Conservation (phyloP, 2,329 filamentous ascomycete genomes). For the Fusarium stilboides region DNA sequence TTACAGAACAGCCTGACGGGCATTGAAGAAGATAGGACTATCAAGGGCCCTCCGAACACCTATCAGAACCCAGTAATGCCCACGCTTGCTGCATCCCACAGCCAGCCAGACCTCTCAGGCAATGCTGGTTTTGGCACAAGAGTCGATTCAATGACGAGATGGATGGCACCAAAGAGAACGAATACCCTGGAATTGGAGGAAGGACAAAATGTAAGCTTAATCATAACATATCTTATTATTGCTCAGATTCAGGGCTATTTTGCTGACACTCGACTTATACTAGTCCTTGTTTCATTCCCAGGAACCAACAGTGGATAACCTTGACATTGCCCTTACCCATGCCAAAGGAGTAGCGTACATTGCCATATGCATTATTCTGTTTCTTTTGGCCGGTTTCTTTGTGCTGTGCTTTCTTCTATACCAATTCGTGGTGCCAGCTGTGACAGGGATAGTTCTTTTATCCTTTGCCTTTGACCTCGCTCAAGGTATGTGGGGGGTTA, state of each 20-base stretch:
- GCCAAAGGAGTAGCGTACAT: constrained; percentile 7
- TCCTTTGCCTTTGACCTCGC: constrained; percentile 8
- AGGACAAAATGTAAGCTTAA: constrained; percentile 3
- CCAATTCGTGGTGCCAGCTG: constrained; percentile 14
- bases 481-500: constrained; percentile 1
- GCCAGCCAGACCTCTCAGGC: constrained; percentile 23
- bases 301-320: constrained; percentile 6
- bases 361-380: constrained; percentile 7
- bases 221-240: not conserved
- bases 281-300: not conserved
- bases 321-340: constrained; percentile 10
- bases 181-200: constrained; percentile 21
- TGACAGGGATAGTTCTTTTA: constrained; percentile 4
- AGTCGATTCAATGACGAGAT: constrained; percentile 19
- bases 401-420: constrained; percentile 20
- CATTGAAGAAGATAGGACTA: not conserved
- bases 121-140: constrained; percentile 20
- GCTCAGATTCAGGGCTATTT: not conserved
- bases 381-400: constrained; percentile 5
- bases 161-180: constrained; percentile 12
- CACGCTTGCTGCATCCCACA: constrained; percentile 16
- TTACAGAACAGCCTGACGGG: not conserved
- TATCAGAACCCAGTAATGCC: constrained; percentile 3
- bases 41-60: not conserved
- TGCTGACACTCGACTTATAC: not conserved